phyloP scores from a whole-genome alignment of 805 yeast genomes.

The Candida manassasensis region DNA sequence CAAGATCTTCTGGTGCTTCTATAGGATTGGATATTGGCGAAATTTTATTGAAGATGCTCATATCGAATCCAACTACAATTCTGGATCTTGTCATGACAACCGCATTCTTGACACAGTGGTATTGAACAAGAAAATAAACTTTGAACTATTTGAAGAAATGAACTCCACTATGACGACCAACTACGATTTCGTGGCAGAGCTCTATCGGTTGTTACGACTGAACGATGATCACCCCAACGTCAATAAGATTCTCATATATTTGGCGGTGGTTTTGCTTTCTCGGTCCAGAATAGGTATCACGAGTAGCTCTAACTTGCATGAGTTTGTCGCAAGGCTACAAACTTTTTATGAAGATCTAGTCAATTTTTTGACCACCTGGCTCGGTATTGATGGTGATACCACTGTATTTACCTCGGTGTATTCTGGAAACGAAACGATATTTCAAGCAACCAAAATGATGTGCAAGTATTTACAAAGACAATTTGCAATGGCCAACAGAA shows the following conservation, averaged over 20 bases:
- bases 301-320: neutral
- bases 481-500: neutral
- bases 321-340: neutral
- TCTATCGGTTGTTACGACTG: neutral
- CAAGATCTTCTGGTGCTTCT: conserved; percentile 23
- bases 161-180: conserved; percentile 2
- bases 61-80: conserved; percentile 7
- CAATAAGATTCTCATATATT: conserved; percentile 16
- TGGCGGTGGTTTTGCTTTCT: conserved; percentile 13
- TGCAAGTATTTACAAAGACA: conserved; percentile 5
- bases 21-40: conserved; percentile 27
- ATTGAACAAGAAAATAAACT: conserved; percentile 12
- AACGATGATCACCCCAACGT: conserved; percentile 17
- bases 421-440: conserved; percentile 25
- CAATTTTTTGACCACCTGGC: conserved; percentile 13
- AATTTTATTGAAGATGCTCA: conserved; percentile 9
- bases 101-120: conserved; percentile 21
- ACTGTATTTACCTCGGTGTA: conserved; percentile 22
- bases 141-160: neutral
- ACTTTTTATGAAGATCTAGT: neutral
- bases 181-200: conserved; percentile 9
- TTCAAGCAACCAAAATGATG: conserved; percentile 15
- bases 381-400: conserved; percentile 12
- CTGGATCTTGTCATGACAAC: conserved; percentile 15
- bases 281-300: conserved; percentile 3